Conservation (phyloP, 768 basidiomycete genomes). For the Suillus lakei region DNA sequence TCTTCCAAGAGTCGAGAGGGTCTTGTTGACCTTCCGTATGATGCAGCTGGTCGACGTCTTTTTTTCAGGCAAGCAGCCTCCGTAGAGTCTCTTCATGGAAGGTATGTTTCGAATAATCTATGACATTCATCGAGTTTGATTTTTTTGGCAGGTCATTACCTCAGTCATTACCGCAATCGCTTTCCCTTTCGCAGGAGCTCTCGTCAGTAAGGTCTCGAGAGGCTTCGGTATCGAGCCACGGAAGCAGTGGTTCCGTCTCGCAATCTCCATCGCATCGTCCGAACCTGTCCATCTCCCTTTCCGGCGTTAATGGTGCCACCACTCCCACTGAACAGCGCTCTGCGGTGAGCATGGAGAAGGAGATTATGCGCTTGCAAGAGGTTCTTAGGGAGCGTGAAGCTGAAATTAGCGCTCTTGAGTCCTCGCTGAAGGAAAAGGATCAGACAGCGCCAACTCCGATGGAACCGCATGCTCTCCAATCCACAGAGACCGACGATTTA, state of each 20-base stretch:
- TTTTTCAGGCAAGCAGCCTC: slow-evolving; percentile 91
- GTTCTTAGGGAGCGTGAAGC: slow-evolving; percentile 89
- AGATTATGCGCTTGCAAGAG: slow-evolving; percentile 94
- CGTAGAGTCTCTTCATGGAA: slow-evolving; percentile 86
- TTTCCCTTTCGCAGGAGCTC: slow-evolving; percentile 97
- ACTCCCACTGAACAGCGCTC: slow-evolving; percentile 66
- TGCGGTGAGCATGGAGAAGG: slow-evolving; percentile 84
- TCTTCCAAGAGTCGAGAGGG: slow-evolving; percentile 54
- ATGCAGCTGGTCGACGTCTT: slow-evolving; percentile 64
- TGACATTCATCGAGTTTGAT: slow-evolving; percentile 21
- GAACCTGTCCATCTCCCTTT: slow-evolving; percentile 62
- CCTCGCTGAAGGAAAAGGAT: slow-evolving; percentile 47
- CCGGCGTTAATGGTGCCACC: slow-evolving; percentile 37
- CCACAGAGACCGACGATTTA: slow-evolving; percentile 23
- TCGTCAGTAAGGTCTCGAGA: slow-evolving; percentile 88
- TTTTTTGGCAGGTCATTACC: slow-evolving; percentile 73
- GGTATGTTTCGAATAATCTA: slow-evolving; percentile 46
- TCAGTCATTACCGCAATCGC: slow-evolving; percentile 92
- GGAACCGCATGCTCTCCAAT: slow-evolving; percentile 11
- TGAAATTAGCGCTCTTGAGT: slow-evolving; percentile 84
- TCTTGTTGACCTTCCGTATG: slow-evolving; percentile 43
- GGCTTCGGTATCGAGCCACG: slow-evolving; percentile 77
- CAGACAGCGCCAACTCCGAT: slow-evolving; percentile 6
- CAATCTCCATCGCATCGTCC: slow-evolving; percentile 62
- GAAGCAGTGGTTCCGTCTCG: slow-evolving; percentile 68